Evolutionary conservation across 2,329 filamentous ascomycete species (phyloP), one percentile per base, ranked within the genome.

Genomic region (Xylariales sp.): DNA sequence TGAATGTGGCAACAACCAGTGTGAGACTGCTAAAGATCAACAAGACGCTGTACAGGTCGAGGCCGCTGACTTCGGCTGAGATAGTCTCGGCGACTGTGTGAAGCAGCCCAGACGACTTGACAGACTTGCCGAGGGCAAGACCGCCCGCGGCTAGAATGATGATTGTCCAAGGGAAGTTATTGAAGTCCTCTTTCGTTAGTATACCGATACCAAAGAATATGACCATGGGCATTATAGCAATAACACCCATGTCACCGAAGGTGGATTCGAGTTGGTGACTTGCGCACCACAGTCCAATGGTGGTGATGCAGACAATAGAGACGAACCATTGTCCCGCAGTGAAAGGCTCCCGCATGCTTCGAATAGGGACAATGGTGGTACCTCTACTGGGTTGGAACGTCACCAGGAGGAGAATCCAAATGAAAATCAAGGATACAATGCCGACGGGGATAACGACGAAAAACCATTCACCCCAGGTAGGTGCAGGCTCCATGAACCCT

Each of bases 151-250:
- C 93, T 15, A 98, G 82, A 54, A 98, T 97, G 63, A 98, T 96
- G 63, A 98, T 98, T 15, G 94, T 98, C 93, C 93, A 98, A 27
- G 96, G 84, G 63, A 98, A 98, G 63, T 98, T 98, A 71, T 98
- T 98, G 60, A 98, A 98, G 65, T 98, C 93, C 64, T 97, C 93
- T 65, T 97, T 98, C 33, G 90, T 97, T 21, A 98, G 72, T 49
- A 97, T 91, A 10, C 93, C 93, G 2, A 89, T 90, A 38, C 93
- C 93, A 53, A 98, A 98, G 74, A 98, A 98, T 29, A 96, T 72
- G 4, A 95, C 85, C 36, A 98, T 84, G 5, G 93, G 93, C 43
- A 98, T 88, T 56, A 98, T 95, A 41, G 93, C 94, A 29, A 98
- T 86, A 37, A 98, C 90, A 37, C 93, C 93, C 93, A 98, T 98